These are phyloP conservation scores for Eurotiales sp. DNA, from an alignment of 2,329 filamentous ascomycete species.

Conservation along the genomic window DNA sequence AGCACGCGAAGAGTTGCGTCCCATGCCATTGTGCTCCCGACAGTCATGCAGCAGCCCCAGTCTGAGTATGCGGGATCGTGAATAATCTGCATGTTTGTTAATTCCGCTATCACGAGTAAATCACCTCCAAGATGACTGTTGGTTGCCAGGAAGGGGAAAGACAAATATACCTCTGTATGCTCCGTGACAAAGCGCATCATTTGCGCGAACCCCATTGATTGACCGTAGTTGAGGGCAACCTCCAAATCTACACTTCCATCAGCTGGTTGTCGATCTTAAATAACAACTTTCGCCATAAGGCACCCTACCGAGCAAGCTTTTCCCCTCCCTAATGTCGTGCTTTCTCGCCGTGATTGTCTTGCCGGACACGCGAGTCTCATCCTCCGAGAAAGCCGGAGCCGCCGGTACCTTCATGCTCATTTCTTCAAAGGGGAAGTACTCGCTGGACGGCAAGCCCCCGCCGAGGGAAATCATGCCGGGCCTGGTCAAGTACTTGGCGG, in stretches of 20 bases:
- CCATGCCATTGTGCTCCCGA: conserved; percentile 80
- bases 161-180: conserved; percentile 67
- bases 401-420: conserved; percentile 70
- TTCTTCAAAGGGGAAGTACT: conserved; percentile 88
- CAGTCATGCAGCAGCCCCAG: conserved; percentile 79
- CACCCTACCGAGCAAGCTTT: conserved; percentile 15
- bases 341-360: conserved; percentile 68
- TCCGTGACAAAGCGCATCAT: conserved; percentile 88
- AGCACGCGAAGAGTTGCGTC: conserved; percentile 84
- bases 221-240: conserved; percentile 89
- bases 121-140: neutral
- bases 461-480: conserved; percentile 81
- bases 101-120: conserved; percentile 19
- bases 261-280: neutral
- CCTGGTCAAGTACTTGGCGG: conserved; percentile 72
- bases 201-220: conserved; percentile 80
- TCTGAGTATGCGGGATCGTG: conserved; percentile 83
- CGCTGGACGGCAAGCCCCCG: conserved; percentile 80
- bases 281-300: too few species aligned
- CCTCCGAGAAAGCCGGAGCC: conserved; percentile 66
- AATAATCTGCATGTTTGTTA: conserved; percentile 63
- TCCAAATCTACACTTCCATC: conserved; percentile 61
- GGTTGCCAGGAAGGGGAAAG: neutral
- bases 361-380: conserved; percentile 60
- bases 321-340: conserved; percentile 66